Evolutionary conservation across 148 eudicot genomes (phyloP).

Genomic region (Heliamphora exappendiculata): DNA sequence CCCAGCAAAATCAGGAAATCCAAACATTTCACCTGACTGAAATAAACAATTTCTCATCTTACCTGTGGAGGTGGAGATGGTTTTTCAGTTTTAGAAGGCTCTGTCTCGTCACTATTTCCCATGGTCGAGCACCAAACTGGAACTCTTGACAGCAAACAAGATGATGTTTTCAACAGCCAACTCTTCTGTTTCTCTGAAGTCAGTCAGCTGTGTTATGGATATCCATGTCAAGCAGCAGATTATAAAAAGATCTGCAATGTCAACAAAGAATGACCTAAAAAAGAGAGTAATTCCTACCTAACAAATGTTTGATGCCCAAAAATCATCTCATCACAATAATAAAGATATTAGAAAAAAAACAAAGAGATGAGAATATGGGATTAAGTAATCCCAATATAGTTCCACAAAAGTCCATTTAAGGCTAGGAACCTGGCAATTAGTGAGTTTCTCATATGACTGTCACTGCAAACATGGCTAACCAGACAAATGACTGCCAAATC

Average conservation of each 20-base stretch:
- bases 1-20: background rate
- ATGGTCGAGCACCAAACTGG: slow-evolving; percentile 24
- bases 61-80: slow-evolving; percentile 54
- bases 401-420: background rate
- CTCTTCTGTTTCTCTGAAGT: background rate
- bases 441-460: background rate
- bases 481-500: background rate
- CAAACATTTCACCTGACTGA: background rate
- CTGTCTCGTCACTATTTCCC: slow-evolving; percentile 54
- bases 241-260: background rate
- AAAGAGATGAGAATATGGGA: background rate
- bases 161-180: background rate
- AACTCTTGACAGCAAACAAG: background rate
- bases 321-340: background rate
- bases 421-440: background rate
- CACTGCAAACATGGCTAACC: background rate
- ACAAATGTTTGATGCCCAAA: background rate
- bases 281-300: background rate
- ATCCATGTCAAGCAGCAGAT: background rate
- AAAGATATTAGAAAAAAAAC: no score
- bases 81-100: slow-evolving; percentile 49
- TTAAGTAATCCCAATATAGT: background rate
- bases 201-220: background rate
- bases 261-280: background rate
- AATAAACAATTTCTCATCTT: slow-evolving; percentile 16